Evolutionary conservation across 2,329 filamentous ascomycete species (phyloP).

Genomic region (Pseudopyrenochaeta lycopersici): DNA sequence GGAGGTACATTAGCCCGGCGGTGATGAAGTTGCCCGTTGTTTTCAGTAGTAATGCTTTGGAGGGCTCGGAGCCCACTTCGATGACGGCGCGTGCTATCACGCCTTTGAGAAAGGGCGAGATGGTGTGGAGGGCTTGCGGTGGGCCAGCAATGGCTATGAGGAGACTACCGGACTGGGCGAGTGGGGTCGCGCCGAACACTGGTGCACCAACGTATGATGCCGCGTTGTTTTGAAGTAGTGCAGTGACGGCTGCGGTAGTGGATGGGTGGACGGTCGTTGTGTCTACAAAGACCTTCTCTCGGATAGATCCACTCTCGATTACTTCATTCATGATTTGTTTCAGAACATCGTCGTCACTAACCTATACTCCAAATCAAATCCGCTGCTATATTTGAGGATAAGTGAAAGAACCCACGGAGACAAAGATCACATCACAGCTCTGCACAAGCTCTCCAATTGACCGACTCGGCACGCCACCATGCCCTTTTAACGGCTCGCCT

Average conservation of each 20-base stretch:
- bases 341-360: constrained; percentile 55
- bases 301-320: constrained; percentile 22
- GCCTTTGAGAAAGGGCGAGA: constrained; percentile 53
- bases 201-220: constrained; percentile 56
- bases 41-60: constrained; percentile 58
- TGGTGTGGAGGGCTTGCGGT: constrained; percentile 39
- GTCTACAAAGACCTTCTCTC: constrained; percentile 58
- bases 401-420: constrained; percentile 39
- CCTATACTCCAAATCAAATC: constrained; percentile 1
- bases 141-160: constrained; percentile 60
- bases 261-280: constrained; percentile 62
- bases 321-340: constrained; percentile 40
- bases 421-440: constrained; percentile 37
- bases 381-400: neutral
- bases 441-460: constrained; percentile 26
- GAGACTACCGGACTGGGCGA: constrained; percentile 58
- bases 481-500: constrained; percentile 45
- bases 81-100: constrained; percentile 55
- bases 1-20: constrained; percentile 59
- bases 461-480: constrained; percentile 27
- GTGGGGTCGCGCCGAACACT: constrained; percentile 62
- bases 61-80: constrained; percentile 54
- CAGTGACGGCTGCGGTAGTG: constrained; percentile 46
- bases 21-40: constrained; percentile 61
- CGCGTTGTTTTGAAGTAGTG: constrained; percentile 32